A percentile compares a stretch with the other conserved stretches of the same genome.
Conservation (phyloP, 768 basidiomycete species). For the Collybiopsis confluens region DNA sequence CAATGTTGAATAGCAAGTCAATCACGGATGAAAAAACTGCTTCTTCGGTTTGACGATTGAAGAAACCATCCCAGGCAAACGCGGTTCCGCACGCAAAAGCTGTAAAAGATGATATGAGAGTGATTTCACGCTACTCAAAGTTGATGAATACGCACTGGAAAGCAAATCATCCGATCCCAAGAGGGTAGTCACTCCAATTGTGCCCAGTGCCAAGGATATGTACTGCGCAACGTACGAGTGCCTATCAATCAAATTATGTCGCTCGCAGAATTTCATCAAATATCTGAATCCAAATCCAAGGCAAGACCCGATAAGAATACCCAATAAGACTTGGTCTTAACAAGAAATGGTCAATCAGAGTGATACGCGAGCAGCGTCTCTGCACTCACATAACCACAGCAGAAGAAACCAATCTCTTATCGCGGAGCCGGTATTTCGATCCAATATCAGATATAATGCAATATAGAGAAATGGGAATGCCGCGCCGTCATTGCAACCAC, state of each 20-base stretch:
- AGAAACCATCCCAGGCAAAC: slow-evolving; percentile 96
- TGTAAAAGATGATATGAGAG: not conserved
- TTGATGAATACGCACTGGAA: slow-evolving; percentile 37
- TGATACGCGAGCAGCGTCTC: not conserved
- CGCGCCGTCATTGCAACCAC: slow-evolving; percentile 95
- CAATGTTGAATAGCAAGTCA: slow-evolving; percentile 92
- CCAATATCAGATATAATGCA: slow-evolving; percentile 81
- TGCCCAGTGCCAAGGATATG: slow-evolving; percentile 76
- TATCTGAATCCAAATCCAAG: slow-evolving; percentile 80
- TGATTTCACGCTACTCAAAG: not conserved
- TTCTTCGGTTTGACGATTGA: slow-evolving; percentile 91
- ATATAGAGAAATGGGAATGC: slow-evolving; percentile 94
- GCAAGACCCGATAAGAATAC: slow-evolving; percentile 66
- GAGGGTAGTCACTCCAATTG: slow-evolving; percentile 79
- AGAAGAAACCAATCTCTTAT: slow-evolving; percentile 84
- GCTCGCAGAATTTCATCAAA: slow-evolving; percentile 91
- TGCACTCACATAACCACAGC: slow-evolving; percentile 76
- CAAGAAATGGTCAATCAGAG: slow-evolving; percentile 7
- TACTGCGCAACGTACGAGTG: slow-evolving; percentile 95
- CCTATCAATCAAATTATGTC: slow-evolving; percentile 82
- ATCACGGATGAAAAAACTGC: slow-evolving; percentile 95
- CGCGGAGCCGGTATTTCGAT: slow-evolving; percentile 57
- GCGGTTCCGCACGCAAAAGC: slow-evolving; percentile 91
- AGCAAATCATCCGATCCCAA: slow-evolving; percentile 92
- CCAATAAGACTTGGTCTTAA: slow-evolving; percentile 75